These are phyloP conservation scores for Hortiboletus campestris DNA, from an alignment of 768 basidiomycete genomes.

Conservation along the genomic window DNA sequence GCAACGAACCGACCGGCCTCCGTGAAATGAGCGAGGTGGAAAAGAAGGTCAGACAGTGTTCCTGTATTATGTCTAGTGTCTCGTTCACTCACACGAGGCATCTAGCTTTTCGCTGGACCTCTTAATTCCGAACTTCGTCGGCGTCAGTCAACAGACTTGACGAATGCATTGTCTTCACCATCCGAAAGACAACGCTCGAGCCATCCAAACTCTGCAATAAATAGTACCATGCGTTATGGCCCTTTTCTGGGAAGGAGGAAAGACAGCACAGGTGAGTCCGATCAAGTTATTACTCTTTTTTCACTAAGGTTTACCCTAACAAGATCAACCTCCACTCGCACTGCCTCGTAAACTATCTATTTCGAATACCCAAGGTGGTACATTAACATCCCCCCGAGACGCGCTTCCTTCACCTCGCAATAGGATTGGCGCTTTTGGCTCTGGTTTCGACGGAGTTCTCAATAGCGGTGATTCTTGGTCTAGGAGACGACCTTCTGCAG, in stretches of 20 bases:
- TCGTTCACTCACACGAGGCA: slow-evolving; percentile 29
- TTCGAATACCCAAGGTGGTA: slow-evolving; percentile 52
- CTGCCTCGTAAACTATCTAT: slow-evolving; percentile 69
- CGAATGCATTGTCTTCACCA: slow-evolving; percentile 56
- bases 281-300: neutral
- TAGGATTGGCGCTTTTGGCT: slow-evolving; percentile 53
- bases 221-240: slow-evolving; percentile 63
- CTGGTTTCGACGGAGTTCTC: slow-evolving; percentile 74
- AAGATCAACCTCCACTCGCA: slow-evolving; percentile 58
- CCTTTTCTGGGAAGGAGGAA: slow-evolving; percentile 56
- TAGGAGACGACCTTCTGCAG: slow-evolving; percentile 61
- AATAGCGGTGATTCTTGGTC: slow-evolving; percentile 69
- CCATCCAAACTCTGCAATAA: slow-evolving; percentile 46
- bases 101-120: slow-evolving; percentile 72
- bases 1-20: slow-evolving; percentile 67
- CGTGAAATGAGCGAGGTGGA: slow-evolving; percentile 81
- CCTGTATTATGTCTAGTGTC: slow-evolving; percentile 6
- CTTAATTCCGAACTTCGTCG: slow-evolving; percentile 87
- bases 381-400: slow-evolving; percentile 60
- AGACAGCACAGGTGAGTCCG: slow-evolving; percentile 61
- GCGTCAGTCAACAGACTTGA: slow-evolving; percentile 75
- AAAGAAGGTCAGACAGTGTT: slow-evolving; percentile 68
- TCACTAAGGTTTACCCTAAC: slow-evolving; percentile 12
- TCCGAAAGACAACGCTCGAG: slow-evolving; percentile 60
- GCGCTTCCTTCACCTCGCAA: slow-evolving; percentile 61